phyloP scores from a whole-genome alignment of 345 rosid genomes.

The Arabidopsis arenosa region DNA sequence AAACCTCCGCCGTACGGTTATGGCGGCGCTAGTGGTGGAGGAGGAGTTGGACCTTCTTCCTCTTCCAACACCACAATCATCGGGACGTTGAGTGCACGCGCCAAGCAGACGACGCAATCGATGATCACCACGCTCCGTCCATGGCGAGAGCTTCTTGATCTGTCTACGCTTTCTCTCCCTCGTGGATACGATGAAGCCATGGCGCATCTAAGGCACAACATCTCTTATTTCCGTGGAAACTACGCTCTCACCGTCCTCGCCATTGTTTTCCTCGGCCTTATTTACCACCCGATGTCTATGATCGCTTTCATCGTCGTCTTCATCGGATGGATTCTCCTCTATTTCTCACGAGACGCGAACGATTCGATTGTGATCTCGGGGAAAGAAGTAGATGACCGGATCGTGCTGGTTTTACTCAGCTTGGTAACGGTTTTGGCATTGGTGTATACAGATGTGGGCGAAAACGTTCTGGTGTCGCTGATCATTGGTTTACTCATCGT shows the following conservation, averaged over 20 bases:
- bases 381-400: slow-evolving; percentile 58
- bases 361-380: slow-evolving; percentile 60
- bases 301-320: slow-evolving; percentile 65
- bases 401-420: slow-evolving; percentile 57
- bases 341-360: slow-evolving; percentile 63
- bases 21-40: slow-evolving; percentile 42
- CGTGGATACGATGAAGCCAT: slow-evolving; percentile 58
- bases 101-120: slow-evolving; percentile 54
- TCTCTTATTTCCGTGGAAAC: slow-evolving; percentile 72
- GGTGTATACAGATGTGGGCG: slow-evolving; percentile 78
- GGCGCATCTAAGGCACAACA: slow-evolving; percentile 58
- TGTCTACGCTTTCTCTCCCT: slow-evolving; percentile 65
- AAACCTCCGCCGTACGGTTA: slow-evolving; percentile 50
- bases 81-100: slow-evolving; percentile 56
- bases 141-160: slow-evolving; percentile 66
- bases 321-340: slow-evolving; percentile 76
- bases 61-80: slow-evolving; percentile 39
- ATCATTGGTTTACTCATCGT: slow-evolving; percentile 60
- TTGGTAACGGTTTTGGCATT: slow-evolving; percentile 67
- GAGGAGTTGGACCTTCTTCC: slow-evolving; percentile 26
- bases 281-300: slow-evolving; percentile 85
- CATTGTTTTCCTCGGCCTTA: slow-evolving; percentile 69
- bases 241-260: slow-evolving; percentile 63
- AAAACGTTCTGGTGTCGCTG: slow-evolving; percentile 71
- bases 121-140: slow-evolving; percentile 72